These are phyloP conservation scores for Zygosaccharomyces siamensis DNA, from an alignment of 805 yeast genomes.

Conservation along the genomic window DNA sequence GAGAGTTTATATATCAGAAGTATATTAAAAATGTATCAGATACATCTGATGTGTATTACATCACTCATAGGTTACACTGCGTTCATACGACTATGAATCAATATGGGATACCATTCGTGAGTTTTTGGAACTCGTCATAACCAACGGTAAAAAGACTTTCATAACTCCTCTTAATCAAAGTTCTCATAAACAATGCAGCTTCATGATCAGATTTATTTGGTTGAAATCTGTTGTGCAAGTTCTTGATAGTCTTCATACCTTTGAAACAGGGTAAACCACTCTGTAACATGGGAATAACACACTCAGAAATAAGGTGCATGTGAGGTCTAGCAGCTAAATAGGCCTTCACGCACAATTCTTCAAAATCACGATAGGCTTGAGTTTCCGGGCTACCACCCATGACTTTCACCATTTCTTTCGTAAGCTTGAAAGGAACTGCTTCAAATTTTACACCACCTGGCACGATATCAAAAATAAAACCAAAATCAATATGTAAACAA, in stretches of 20 bases:
- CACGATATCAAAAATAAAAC: constrained; percentile 96
- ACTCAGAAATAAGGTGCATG: constrained; percentile 75
- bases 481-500: constrained; percentile 93
- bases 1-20: too few relatives aligned
- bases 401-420: constrained; percentile 92
- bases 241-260: constrained; percentile 71
- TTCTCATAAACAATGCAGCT: constrained; percentile 73
- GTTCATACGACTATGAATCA: constrained; percentile 25
- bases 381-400: constrained; percentile 88
- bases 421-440: constrained; percentile 95
- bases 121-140: constrained; percentile 93
- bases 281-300: constrained; percentile 89
- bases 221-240: constrained; percentile 72
- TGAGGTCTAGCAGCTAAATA: constrained; percentile 84
- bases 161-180: constrained; percentile 70
- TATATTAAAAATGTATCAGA: not conserved
- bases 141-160: constrained; percentile 90
- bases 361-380: constrained; percentile 89
- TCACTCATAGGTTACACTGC: not conserved
- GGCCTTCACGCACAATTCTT: constrained; percentile 90
- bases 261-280: constrained; percentile 96
- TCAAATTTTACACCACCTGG: constrained; percentile 99
- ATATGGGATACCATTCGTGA: constrained; percentile 96
- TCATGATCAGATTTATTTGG: constrained; percentile 77
- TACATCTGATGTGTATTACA: not conserved